These are phyloP conservation scores for Fusarium tjaetaba DNA, from an alignment of 2,329 filamentous ascomycete genomes.

Conservation along the genomic window DNA sequence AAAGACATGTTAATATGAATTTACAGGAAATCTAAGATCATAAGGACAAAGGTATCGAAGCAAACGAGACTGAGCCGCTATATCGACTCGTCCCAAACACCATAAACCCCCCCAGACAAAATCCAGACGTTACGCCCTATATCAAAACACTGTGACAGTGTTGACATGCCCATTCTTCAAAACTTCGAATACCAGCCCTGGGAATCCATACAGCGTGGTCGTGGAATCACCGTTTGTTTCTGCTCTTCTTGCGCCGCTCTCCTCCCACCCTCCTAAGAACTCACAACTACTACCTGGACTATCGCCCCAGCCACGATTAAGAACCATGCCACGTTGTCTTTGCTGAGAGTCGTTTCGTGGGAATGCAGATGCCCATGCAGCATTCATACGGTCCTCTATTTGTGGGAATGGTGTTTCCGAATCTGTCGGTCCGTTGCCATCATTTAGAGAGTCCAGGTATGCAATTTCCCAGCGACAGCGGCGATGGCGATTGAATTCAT, in stretches of 20 bases:
- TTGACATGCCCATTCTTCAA: slow-evolving; percentile 91
- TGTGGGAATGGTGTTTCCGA: slow-evolving; percentile 84
- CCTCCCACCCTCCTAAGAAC: slow-evolving; percentile 86
- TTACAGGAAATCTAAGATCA: slow-evolving; percentile 1
- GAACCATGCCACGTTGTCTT: slow-evolving; percentile 79
- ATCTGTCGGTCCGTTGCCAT: slow-evolving; percentile 60
- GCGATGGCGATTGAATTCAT: slow-evolving; percentile 94
- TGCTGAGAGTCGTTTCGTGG: slow-evolving; percentile 61
- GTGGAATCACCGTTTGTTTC: slow-evolving; percentile 68
- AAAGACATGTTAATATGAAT: neutral
- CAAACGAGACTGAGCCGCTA: neutral
- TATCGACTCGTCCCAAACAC: slow-evolving; percentile 13
- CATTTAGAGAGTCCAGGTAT: slow-evolving; percentile 61
- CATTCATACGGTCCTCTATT: slow-evolving; percentile 74
- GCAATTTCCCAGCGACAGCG: slow-evolving; percentile 86
- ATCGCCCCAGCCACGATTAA: slow-evolving; percentile 91
- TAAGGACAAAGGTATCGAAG: slow-evolving; percentile 9
- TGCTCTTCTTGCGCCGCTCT: slow-evolving; percentile 67
- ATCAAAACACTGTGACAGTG: slow-evolving; percentile 85
- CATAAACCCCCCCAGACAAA: slow-evolving; percentile 20
- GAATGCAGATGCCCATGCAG: slow-evolving; percentile 76
- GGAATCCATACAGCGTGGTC: slow-evolving; percentile 92
- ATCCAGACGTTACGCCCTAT: neutral
- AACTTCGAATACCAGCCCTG: slow-evolving; percentile 94
- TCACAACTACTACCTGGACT: slow-evolving; percentile 92